Evolutionary conservation across 805 yeast genomes (phyloP), one percentile per base, ranked within the genome.

Genomic region (Starmerella sp.): DNA sequence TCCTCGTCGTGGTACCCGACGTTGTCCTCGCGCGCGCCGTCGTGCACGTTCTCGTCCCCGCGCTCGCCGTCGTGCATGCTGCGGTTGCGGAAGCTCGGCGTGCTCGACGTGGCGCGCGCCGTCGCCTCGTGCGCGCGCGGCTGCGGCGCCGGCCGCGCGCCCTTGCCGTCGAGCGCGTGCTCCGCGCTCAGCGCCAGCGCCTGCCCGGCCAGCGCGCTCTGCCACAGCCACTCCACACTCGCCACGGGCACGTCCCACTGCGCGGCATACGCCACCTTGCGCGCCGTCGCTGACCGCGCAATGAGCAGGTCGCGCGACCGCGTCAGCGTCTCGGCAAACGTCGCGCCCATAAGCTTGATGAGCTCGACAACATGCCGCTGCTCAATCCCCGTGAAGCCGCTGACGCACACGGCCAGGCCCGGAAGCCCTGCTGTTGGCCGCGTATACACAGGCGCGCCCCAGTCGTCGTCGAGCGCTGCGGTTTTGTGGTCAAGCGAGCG

Each of bases 371-470:
- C 65, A 68, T 87, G 95, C 43, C 85, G 69, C 15, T 80, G 69
- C 67, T 87, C 95, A 31, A 85, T 80, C 0, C 95, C 95, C 22
- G 81, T 75, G 66, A 83, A 87, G 3, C 95, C 95, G 3, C 87
- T 78, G 3, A 84, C 73, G 57, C 84, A 75, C 4, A 84, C 71
- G 8, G 62, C 61, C 52, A 69, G 58, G 51, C 60, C 67, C 28
- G 51, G 45, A 46, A 65, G 61, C 5, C 57, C 72, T 46, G 43
- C 52, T 55, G 64, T 51, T 41, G 69, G 58, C 60, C 72, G 63
- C 53, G 61, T 55, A 51, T 67, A 54, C 46, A 67, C 58, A 56
- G 68, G 66, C 13, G 65, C 64, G 3, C 84, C 77, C 95, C 95
- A 86, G 14, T 71, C 66, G 64, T 84, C 95, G 36, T 67, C 62